phyloP scores from a whole-genome alignment of 2,329 filamentous ascomycete genomes.

The Colletotrichum limetticola region DNA sequence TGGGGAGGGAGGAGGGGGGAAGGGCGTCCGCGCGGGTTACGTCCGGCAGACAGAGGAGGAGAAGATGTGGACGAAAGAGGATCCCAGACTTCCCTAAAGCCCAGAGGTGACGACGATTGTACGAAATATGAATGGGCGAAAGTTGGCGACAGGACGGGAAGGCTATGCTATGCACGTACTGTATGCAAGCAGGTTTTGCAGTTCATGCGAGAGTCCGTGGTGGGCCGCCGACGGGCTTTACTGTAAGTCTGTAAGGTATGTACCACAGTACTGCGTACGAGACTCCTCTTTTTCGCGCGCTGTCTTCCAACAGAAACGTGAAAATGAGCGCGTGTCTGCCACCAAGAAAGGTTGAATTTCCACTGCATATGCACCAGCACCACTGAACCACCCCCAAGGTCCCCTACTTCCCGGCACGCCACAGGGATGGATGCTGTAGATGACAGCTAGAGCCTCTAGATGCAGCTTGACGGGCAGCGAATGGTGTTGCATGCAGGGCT shows the following conservation, averaged over 20 bases:
- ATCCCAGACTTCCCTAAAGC: not conserved
- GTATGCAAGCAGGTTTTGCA: conserved; percentile 35
- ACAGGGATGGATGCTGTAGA: conserved; percentile 20
- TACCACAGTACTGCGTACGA: not conserved
- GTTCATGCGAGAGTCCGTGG: conserved; percentile 34
- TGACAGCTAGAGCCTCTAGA: conserved; percentile 12
- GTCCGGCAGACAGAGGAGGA: conserved; percentile 21
- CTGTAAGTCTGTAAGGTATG: too few relatives aligned
- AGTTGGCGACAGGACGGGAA: conserved; percentile 21
- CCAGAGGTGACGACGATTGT: conserved; percentile 23
- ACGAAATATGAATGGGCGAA: conserved; percentile 32
- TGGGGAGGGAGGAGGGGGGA: conserved; percentile 6
- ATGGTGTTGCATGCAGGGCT: conserved; percentile 25
- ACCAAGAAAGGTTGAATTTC: not conserved
- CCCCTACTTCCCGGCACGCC: not conserved
- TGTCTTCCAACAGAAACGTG: not conserved
- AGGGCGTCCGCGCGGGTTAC: conserved; percentile 19
- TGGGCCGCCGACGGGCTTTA: conserved; percentile 9
- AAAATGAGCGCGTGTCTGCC: not conserved
- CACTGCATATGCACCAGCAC: not conserved
- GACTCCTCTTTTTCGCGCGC: conserved; percentile 5
- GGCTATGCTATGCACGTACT: conserved; percentile 25
- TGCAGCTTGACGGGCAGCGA: conserved; percentile 22
- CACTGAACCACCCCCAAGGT: not conserved
- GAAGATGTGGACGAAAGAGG: not conserved